These are phyloP conservation scores for Wallacemonas collosoma DNA, from an alignment of 208 protist species.

Conservation along the genomic window DNA sequence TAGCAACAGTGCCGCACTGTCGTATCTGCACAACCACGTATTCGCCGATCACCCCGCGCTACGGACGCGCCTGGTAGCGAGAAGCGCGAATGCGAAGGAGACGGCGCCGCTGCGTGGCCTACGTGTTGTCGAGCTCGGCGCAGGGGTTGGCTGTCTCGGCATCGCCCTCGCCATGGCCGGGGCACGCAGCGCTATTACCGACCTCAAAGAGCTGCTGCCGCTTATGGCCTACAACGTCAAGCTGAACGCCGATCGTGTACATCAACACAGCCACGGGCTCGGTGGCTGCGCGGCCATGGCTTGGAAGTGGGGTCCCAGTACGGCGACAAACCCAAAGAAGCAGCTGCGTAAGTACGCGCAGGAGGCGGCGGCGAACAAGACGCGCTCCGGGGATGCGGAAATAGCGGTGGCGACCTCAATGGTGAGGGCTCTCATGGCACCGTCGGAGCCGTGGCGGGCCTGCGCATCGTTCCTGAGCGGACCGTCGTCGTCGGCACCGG, in stretches of 20 bases:
- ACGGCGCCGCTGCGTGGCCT: constrained; percentile 10
- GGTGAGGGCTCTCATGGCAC: constrained; percentile 22
- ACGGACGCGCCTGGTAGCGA: background rate
- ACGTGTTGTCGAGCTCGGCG: constrained; percentile 76
- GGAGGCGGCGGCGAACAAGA: constrained; percentile 18
- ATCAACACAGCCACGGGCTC: constrained; percentile 29
- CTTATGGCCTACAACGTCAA: constrained; percentile 79
- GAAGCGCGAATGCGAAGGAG: background rate
- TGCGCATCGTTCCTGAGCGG: constrained; percentile 28
- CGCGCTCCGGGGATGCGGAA: background rate
- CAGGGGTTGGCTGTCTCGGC: constrained; percentile 86
- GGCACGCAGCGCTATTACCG: constrained; percentile 67
- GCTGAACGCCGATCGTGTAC: constrained; percentile 52
- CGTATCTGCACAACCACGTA: constrained; percentile 67
- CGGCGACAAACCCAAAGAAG: constrained; percentile 30
- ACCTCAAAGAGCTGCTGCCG: constrained; percentile 86
- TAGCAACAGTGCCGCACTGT: constrained; percentile 75
- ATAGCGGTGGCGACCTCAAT: constrained; percentile 7
- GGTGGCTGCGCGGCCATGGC: constrained; percentile 61
- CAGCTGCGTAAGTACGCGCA: constrained; percentile 39
- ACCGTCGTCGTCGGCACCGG: background rate
- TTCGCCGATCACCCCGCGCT: constrained; percentile 22
- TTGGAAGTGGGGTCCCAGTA: constrained; percentile 81
- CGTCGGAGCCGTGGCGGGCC: constrained; percentile 41
- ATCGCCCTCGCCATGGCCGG: constrained; percentile 87